Percentiles rank a stretch among this genome's conserved stretches.
Conservation (phyloP, 192 early-diverging fungal species). For the Irineochytrium annulatum region DNA sequence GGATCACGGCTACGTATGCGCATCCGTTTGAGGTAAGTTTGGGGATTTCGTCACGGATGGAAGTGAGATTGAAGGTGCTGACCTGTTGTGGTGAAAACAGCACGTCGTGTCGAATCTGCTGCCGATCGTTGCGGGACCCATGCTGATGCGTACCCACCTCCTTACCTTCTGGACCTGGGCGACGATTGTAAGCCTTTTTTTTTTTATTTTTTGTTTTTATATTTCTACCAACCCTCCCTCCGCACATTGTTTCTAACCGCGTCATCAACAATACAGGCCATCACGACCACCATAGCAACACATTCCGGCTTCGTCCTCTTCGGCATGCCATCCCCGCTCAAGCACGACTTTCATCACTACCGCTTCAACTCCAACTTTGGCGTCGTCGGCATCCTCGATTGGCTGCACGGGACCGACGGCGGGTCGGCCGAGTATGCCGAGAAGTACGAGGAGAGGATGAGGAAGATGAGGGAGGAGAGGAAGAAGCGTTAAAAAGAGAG, state of each 20-base stretch:
- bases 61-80: background rate
- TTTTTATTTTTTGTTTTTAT: background rate
- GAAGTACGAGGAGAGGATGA: background rate
- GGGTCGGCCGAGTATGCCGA: background rate
- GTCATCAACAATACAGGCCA: conserved; percentile 1
- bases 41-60: no score
- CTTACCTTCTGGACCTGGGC: conserved; percentile 1
- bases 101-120: conserved; percentile 80
- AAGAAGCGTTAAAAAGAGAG: no score
- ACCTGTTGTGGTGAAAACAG: background rate
- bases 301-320: conserved; percentile 20
- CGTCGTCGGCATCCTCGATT: conserved; percentile 9
- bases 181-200: background rate
- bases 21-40: conserved; percentile 68
- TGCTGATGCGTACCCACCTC: conserved; percentile 54
- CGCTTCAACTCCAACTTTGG: conserved; percentile 30
- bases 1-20: conserved; percentile 83
- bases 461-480: background rate
- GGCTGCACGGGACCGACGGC: conserved; percentile 6
- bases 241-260: background rate
- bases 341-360: conserved; percentile 21
- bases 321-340: background rate
- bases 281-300: conserved; percentile 2
- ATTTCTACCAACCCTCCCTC: background rate
- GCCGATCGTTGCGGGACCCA: conserved; percentile 71